phyloP scores from a whole-genome alignment of 352 stramenopile species.

The Pythium biforme region DNA sequence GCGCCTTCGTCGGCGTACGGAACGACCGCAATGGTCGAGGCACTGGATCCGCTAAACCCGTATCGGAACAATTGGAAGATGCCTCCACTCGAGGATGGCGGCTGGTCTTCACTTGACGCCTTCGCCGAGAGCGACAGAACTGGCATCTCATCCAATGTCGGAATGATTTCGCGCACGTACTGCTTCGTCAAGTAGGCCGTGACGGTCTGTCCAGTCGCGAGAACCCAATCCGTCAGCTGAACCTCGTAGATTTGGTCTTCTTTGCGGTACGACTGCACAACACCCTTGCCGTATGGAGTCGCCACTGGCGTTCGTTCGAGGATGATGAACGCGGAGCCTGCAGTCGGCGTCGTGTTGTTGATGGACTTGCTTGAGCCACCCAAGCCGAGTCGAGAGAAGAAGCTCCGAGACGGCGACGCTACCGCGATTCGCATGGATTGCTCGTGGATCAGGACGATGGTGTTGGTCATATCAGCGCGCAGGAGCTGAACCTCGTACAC shows the following conservation, averaged over 20 bases:
- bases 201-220: conserved; percentile 38
- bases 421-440: conserved; percentile 41
- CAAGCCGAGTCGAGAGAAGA: conserved; percentile 66
- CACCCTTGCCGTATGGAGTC: conserved; percentile 62
- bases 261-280: conserved; percentile 46
- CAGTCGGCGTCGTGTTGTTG: conserved; percentile 2
- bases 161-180: conserved; percentile 33
- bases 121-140: conserved; percentile 30
- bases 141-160: conserved; percentile 37
- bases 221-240: conserved; percentile 49
- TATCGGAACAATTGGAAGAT: conserved; percentile 77
- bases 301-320: conserved; percentile 40
- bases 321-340: conserved; percentile 1
- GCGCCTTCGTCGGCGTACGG: conserved; percentile 50
- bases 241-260: conserved; percentile 49
- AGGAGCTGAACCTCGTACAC: conserved; percentile 75
- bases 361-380: conserved; percentile 28
- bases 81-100: conserved; percentile 40
- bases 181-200: conserved; percentile 54
- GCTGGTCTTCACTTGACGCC: neutral
- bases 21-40: conserved; percentile 2
- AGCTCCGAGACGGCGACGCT: conserved; percentile 60
- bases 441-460: conserved; percentile 58
- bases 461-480: conserved; percentile 35
- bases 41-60: conserved; percentile 31